phyloP scores from a whole-genome alignment of 2,329 filamentous ascomycete genomes.

The Amylocarpus encephaloides region DNA sequence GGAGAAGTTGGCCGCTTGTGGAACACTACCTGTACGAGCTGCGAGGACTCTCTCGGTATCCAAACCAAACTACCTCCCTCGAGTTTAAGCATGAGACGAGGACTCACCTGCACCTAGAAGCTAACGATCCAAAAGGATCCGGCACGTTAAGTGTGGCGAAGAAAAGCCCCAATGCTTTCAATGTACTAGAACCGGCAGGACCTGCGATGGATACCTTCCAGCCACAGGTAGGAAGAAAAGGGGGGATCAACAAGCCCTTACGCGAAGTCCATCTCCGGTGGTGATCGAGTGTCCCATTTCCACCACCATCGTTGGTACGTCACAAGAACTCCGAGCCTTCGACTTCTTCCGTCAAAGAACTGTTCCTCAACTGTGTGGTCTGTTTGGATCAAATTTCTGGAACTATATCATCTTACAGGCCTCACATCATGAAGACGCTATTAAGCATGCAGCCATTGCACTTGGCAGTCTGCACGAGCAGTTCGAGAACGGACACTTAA shows the following conservation, averaged over 20 bases:
- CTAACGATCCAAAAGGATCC: not conserved
- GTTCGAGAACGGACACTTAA: not conserved
- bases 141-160: slow-evolving; percentile 9
- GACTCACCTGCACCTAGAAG: too few species aligned
- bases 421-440: slow-evolving; percentile 40
- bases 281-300: not conserved
- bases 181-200: slow-evolving; percentile 4
- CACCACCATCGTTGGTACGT: not conserved
- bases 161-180: slow-evolving; percentile 2
- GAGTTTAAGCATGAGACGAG: not conserved
- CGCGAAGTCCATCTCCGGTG: not conserved
- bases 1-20: too few species aligned
- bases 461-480: slow-evolving; percentile 6
- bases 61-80: not conserved
- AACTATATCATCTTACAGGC: slow-evolving; percentile 53
- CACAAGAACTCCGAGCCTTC: slow-evolving; percentile 2
- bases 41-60: not conserved
- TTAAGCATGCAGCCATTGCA: slow-evolving; percentile 5
- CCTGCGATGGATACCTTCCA: slow-evolving; percentile 7
- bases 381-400: slow-evolving; percentile 59
- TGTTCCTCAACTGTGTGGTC: slow-evolving; percentile 2
- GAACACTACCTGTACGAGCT: not conserved
- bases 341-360: slow-evolving; percentile 1
- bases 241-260: not conserved
- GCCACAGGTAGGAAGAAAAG: not conserved